Conservation (phyloP, 2,329 filamentous ascomycete species). For the Coleophoma cylindrospora region DNA sequence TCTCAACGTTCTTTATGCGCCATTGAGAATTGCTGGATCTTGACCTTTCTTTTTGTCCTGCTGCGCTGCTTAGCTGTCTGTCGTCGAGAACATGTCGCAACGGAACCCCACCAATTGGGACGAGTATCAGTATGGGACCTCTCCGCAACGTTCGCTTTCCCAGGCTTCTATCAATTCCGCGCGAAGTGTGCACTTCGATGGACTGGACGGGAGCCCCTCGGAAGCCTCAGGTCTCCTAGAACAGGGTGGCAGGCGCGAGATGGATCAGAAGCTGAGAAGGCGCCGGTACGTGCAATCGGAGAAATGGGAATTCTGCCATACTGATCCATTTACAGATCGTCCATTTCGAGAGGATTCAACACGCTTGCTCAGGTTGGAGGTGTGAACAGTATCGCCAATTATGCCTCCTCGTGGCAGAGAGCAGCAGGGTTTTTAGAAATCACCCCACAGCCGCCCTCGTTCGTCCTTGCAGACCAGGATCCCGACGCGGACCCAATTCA, state of each 20-base stretch:
- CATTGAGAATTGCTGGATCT: neutral
- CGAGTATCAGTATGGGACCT: slow-evolving; percentile 27
- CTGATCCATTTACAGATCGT: slow-evolving; percentile 40
- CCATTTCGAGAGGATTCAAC: slow-evolving; percentile 50
- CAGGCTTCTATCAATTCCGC: slow-evolving; percentile 22
- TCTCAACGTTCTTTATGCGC: too few relatives aligned
- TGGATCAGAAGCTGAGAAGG: slow-evolving; percentile 18
- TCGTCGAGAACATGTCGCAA: slow-evolving; percentile 5
- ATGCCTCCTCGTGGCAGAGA: slow-evolving; percentile 87
- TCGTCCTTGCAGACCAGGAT: slow-evolving; percentile 59
- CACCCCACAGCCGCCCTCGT: slow-evolving; percentile 71
- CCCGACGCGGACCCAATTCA: slow-evolving; percentile 13
- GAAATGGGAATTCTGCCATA: neutral
- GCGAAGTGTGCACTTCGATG: slow-evolving; percentile 23
- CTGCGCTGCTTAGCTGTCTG: neutral
- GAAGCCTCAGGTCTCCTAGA: slow-evolving; percentile 11
- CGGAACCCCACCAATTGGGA: slow-evolving; percentile 24
- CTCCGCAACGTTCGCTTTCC: slow-evolving; percentile 5
- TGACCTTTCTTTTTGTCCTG: neutral
- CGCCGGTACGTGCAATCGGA: slow-evolving; percentile 16
- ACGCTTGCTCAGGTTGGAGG: slow-evolving; percentile 71
- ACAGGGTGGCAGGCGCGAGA: slow-evolving; percentile 8
- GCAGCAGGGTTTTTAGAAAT: slow-evolving; percentile 86
- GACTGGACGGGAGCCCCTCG: slow-evolving; percentile 12
- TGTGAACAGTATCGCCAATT: slow-evolving; percentile 90